These are phyloP conservation scores for Alternaria incomplexa DNA, from an alignment of 2,329 filamentous ascomycete species.

Conservation along the genomic window DNA sequence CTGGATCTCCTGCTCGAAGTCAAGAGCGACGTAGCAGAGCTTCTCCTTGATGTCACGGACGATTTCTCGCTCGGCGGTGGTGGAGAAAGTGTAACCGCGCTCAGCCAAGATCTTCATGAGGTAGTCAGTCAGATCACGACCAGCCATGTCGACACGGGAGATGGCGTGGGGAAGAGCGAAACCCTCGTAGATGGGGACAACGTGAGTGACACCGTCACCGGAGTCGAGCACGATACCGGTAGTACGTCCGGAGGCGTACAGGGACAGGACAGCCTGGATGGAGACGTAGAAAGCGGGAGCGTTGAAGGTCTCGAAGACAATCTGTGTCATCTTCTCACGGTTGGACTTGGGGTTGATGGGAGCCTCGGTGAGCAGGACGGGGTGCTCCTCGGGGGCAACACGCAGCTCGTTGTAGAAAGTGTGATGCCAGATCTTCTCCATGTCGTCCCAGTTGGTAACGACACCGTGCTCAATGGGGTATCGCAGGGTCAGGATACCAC, in stretches of 20 bases:
- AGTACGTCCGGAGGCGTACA: conserved; percentile 99
- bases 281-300: conserved; percentile 99
- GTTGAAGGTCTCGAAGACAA: conserved; percentile 99
- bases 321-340: conserved; percentile 99
- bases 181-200: conserved; percentile 99
- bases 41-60: conserved; percentile 99
- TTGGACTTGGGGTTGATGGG: conserved; percentile 99
- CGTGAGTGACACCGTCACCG: conserved; percentile 99
- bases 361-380: conserved; percentile 97
- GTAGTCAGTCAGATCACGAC: conserved; percentile 99
- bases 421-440: conserved; percentile 99
- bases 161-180: conserved; percentile 99
- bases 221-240: conserved; percentile 99
- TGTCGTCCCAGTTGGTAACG: conserved; percentile 99
- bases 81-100: conserved; percentile 99
- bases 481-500: conserved; percentile 99
- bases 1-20: conserved; percentile 99
- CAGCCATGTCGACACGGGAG: conserved; percentile 99
- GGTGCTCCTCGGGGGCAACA: conserved; percentile 99
- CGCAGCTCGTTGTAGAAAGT: conserved; percentile 99
- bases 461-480: conserved; percentile 99
- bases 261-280: conserved; percentile 98
- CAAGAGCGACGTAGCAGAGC: conserved; percentile 99
- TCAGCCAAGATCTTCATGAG: conserved; percentile 99
- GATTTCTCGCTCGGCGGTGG: conserved; percentile 99